A percentile compares a stretch with the other conserved stretches of the same genome.
Evolutionary conservation across 768 basidiomycete genomes (phyloP).

Genomic region (Mycena haematopus): DNA sequence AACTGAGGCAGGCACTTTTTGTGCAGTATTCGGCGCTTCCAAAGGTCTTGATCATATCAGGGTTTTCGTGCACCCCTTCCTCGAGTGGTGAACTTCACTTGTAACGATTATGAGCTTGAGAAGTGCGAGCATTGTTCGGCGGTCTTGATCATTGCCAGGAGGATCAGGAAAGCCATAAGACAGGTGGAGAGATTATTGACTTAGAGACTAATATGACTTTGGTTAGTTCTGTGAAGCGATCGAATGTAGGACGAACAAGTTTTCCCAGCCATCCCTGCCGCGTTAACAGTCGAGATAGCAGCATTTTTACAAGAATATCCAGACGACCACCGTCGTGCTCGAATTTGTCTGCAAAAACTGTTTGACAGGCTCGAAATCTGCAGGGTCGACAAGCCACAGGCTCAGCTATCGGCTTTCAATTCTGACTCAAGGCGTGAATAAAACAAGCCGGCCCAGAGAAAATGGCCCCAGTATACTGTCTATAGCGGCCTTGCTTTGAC

Average conservation of each 20-base stretch:
- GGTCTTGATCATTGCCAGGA: constrained; percentile 36
- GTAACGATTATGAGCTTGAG: constrained; percentile 34
- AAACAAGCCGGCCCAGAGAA: too few species aligned
- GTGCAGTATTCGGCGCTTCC: constrained; percentile 30
- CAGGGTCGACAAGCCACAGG: constrained; percentile 39
- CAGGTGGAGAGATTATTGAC: constrained; percentile 40
- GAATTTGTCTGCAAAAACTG: constrained; percentile 37
- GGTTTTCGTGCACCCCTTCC: constrained; percentile 7
- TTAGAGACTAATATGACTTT: constrained; percentile 28
- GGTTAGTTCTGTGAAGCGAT: too few species aligned
- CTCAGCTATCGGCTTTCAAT: constrained; percentile 34
- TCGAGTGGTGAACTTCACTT: constrained; percentile 34
- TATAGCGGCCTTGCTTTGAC: not conserved
- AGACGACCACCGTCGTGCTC: constrained; percentile 12
- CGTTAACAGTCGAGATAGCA: not conserved
- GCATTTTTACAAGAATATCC: constrained; percentile 22
- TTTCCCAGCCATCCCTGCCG: constrained; percentile 15
- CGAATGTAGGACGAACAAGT: not conserved
- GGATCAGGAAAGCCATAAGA: constrained; percentile 36
- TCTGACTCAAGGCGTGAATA: constrained; percentile 22
- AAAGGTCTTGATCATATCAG: constrained; percentile 28
- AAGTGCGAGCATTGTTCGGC: constrained; percentile 14
- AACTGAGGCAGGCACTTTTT: not conserved
- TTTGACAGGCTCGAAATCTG: constrained; percentile 35
- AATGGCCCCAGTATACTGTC: not conserved